Conservation (phyloP, 805 yeast species). For the Candida takata region DNA sequence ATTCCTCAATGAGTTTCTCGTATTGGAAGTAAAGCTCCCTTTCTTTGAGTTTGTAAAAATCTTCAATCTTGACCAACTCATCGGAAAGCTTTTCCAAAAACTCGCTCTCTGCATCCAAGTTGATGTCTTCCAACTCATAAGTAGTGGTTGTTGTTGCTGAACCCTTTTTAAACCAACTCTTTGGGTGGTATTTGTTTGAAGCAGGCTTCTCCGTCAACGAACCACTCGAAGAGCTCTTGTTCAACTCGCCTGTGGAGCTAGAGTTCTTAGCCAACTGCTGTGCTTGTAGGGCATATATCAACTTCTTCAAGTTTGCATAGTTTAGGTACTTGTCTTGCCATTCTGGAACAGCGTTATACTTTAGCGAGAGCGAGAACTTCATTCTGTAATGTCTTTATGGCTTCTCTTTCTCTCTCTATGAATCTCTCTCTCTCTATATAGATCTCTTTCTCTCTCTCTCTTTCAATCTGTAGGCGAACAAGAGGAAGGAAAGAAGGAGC, state of each 20-base stretch:
- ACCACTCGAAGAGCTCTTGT: conserved; percentile 5
- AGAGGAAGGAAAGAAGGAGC: no score
- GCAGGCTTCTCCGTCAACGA: conserved; percentile 8
- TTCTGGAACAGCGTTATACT: conserved; percentile 71
- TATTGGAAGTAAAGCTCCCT: conserved; percentile 37
- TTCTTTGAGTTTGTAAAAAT: conserved; percentile 43
- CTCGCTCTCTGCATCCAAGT: conserved; percentile 28
- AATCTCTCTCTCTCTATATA: no score
- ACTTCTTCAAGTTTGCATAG: conserved; percentile 51
- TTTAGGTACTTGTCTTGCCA: conserved; percentile 82
- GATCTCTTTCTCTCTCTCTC: no score
- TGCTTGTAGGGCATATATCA: conserved; percentile 48
- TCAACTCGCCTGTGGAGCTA: conserved; percentile 1
- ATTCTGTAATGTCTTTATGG: conserved; percentile 24
- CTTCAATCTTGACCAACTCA: conserved; percentile 48
- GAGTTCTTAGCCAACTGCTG: conserved; percentile 19
- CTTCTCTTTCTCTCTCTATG: no score
- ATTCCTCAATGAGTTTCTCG: conserved; percentile 40
- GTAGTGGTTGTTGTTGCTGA: conserved; percentile 10
- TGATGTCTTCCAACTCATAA: conserved; percentile 23
- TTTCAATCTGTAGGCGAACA: no score
- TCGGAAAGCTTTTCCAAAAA: conserved; percentile 39
- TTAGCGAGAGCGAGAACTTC: conserved; percentile 66
- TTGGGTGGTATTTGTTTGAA: neutral
- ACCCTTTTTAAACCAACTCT: conserved; percentile 6